Evolutionary conservation across 441 rosid genomes (phyloP).

Genomic region (Gossypium aridum): DNA sequence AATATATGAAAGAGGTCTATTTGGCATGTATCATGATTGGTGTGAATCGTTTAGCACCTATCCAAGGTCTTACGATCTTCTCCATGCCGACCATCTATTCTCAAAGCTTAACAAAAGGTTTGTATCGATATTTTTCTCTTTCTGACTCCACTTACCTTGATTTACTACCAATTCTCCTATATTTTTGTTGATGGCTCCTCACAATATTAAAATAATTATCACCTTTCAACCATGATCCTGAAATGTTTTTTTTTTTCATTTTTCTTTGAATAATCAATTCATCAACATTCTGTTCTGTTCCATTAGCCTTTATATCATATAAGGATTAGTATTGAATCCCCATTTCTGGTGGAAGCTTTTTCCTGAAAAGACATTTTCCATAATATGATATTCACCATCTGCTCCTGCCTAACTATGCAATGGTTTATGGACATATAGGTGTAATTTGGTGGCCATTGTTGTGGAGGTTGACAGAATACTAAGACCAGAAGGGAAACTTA

Average conservation of each 20-base stretch:
- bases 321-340: not conserved
- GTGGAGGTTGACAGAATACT: constrained; percentile 59
- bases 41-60: constrained; percentile 92
- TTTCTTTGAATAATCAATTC: not conserved
- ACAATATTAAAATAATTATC: no score
- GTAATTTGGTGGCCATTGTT: constrained; percentile 53
- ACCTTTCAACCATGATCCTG: not conserved
- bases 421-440: constrained; percentile 34
- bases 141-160: not conserved
- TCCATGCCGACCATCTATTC: constrained; percentile 94
- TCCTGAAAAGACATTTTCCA: not conserved
- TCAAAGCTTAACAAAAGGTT: constrained; percentile 72
- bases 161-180: not conserved
- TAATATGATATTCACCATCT: not conserved
- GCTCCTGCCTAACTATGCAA: not conserved
- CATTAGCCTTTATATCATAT: not conserved
- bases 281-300: not conserved
- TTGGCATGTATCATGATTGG: constrained; percentile 95
- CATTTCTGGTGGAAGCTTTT: not conserved
- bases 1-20: constrained; percentile 88
- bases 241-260: not conserved
- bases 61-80: constrained; percentile 90
- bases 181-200: no score
- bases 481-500: constrained; percentile 79
- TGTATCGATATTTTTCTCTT: not conserved